phyloP scores from a whole-genome alignment of 2,329 filamentous ascomycete genomes.

The Colletotrichum sp. region DNA sequence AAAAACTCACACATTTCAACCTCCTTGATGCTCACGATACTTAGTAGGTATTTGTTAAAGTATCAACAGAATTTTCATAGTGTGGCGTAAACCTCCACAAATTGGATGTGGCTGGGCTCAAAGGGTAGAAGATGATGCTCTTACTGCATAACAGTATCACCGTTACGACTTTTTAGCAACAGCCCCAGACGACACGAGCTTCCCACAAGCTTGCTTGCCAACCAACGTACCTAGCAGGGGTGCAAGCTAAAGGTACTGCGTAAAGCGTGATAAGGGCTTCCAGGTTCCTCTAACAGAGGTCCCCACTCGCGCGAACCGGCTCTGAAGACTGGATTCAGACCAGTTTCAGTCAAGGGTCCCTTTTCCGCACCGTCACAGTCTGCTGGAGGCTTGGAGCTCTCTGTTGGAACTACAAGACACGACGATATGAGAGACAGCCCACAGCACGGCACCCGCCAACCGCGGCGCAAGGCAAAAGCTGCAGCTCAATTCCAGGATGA shows the following conservation, averaged over 20 bases:
- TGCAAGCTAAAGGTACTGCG: background rate
- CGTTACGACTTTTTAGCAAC: background rate
- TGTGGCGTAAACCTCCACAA: too few relatives aligned
- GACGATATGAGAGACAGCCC: background rate
- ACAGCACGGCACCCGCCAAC: background rate
- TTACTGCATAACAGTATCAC: background rate
- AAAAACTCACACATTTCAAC: background rate
- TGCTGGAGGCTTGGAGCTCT: background rate
- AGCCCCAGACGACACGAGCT: background rate
- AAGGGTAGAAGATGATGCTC: background rate
- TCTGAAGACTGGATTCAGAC: conserved; percentile 6
- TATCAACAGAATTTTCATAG: too few relatives aligned
- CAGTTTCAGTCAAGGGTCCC: conserved; percentile 8
- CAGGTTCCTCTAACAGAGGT: background rate
- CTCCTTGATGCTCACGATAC: background rate
- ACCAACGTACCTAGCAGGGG: background rate
- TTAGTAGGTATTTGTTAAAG: too few relatives aligned
- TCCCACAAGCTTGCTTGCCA: background rate
- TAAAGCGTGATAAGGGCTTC: background rate
- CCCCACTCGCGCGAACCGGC: conserved; percentile 8
- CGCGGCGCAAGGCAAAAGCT: background rate
- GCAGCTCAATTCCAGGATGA: conserved; percentile 6
- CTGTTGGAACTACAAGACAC: background rate
- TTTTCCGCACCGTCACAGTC: background rate
- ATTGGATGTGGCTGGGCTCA: too few relatives aligned